Evolutionary conservation across 2,329 filamentous ascomycete species (phyloP), one percentile per base, ranked within the genome.

Genomic region (Cercospora sp.): DNA sequence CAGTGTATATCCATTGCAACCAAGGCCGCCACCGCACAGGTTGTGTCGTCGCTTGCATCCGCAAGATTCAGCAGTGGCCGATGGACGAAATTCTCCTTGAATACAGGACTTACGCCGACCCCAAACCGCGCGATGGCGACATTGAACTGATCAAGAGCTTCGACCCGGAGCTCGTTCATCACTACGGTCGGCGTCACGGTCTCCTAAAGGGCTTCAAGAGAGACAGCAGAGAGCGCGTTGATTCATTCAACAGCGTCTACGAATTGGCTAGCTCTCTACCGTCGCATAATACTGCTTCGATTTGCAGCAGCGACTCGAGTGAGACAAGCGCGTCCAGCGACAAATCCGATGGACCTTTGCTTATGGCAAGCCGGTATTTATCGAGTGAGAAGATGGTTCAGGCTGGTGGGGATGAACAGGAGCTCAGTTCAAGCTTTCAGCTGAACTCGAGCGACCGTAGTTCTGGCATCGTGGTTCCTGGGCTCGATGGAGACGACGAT

Each of bases 11-110:
- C 58, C 94, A 97, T 79, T 97, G 94, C 85, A 97, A 97, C 77
- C 94, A 97, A 73, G 94, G 94, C 77, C 95, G 92, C 86, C 94
- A 97, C 77, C 90, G 94, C 67, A 97, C 94, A 18, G 94, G 94
- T 23, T 97, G 93, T 76, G 90, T 95, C n/a, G 86, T 94, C 60
- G 94, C 89, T 18, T 89, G 91, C 66, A 85, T 96, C 70, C 89
- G 93, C 70, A 92, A 91, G 77, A 80, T 91, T 12, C 86, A 88
- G 13, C 88, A 90, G 13, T 92, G 91, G 89, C 82, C 88, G 18
- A 78, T 88, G 1, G 78, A 85, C 1, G 81, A 83, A 16, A 87
- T 91, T 40, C 79, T 95, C 40, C 84, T 87, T 61, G 94, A 97
- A 79, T 97, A 97, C 81, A 83, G 84, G 70, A 81, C 82, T 1